Conservation (phyloP, 495 filamentous ascomycete species). For the Penicillium antarcticum region DNA sequence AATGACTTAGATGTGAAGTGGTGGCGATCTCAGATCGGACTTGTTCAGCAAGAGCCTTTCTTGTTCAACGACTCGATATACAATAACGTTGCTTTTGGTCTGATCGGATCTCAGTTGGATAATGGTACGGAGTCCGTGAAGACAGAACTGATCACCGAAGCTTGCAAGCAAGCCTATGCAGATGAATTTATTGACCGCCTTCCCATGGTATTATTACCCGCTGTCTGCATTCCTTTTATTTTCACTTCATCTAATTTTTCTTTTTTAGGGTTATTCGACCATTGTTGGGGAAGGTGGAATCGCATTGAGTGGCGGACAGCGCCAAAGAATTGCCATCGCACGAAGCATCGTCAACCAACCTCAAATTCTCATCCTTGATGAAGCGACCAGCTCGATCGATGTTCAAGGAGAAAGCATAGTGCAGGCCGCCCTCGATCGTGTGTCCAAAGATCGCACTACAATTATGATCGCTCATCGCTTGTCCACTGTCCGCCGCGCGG, state of each 20-base stretch:
- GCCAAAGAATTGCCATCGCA: slow-evolving; percentile 65
- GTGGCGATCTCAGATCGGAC: slow-evolving; percentile 74
- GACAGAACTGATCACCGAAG: slow-evolving; percentile 35
- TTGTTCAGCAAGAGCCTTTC: slow-evolving; percentile 53
- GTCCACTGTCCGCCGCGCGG: slow-evolving; percentile 51
- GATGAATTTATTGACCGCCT: slow-evolving; percentile 38
- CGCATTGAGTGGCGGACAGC: slow-evolving; percentile 45
- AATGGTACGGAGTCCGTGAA: slow-evolving; percentile 47
- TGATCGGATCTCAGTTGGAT: slow-evolving; percentile 64
- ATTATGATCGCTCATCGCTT: slow-evolving; percentile 56
- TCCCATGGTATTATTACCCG: slow-evolving; percentile 19
- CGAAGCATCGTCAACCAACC: slow-evolving; percentile 80
- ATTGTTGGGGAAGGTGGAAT: slow-evolving; percentile 32
- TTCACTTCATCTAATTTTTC: slow-evolving; percentile 19
- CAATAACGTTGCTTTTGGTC: slow-evolving; percentile 74
- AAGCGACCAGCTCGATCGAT: slow-evolving; percentile 52
- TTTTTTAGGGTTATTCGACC: slow-evolving; percentile 30
- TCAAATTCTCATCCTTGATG: slow-evolving; percentile 67
- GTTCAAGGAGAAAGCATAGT: slow-evolving; percentile 44
- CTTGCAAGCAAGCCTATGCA: slow-evolving; percentile 63
- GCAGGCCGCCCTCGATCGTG: slow-evolving; percentile 42
- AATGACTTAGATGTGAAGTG: slow-evolving; percentile 71
- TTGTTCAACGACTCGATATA: slow-evolving; percentile 73
- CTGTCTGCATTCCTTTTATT: too few species aligned
- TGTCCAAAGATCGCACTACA: slow-evolving; percentile 37